Conservation (phyloP, 2,329 filamentous ascomycete genomes). For the Ambrosiella beaveri region DNA sequence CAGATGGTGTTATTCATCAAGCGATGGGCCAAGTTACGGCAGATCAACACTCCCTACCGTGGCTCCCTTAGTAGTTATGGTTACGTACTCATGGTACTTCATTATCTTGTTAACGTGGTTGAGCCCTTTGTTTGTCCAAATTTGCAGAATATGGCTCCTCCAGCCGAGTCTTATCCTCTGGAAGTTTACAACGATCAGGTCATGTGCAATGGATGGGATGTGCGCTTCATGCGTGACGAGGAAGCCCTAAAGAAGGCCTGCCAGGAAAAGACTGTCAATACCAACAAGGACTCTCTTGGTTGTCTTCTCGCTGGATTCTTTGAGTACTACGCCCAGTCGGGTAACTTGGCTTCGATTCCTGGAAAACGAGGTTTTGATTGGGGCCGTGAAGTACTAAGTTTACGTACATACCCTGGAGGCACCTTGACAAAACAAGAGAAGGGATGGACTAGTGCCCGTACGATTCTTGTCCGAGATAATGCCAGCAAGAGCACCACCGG, state of each 20-base stretch:
- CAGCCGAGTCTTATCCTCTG: slow-evolving; percentile 20
- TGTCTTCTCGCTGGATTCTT: slow-evolving; percentile 69
- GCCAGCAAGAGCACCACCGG: not conserved
- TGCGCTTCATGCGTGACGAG: slow-evolving; percentile 67
- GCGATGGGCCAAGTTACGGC: slow-evolving; percentile 71
- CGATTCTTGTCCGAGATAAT: slow-evolving; percentile 24
- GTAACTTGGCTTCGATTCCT: slow-evolving; percentile 32
- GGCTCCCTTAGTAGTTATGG: slow-evolving; percentile 81
- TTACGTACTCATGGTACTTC: slow-evolving; percentile 80
- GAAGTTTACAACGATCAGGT: slow-evolving; percentile 23
- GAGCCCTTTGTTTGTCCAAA: slow-evolving; percentile 73
- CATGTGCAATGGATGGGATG: slow-evolving; percentile 45
- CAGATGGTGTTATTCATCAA: slow-evolving; percentile 76
- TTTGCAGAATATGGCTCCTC: slow-evolving; percentile 43
- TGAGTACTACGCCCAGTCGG: slow-evolving; percentile 58
- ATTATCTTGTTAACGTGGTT: slow-evolving; percentile 72
- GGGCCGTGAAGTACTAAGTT: slow-evolving; percentile 61
- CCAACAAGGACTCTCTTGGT: slow-evolving; percentile 54
- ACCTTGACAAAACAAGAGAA: slow-evolving; percentile 59
- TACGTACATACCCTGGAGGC: slow-evolving; percentile 49
- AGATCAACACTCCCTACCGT: slow-evolving; percentile 73
- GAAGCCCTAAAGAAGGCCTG: slow-evolving; percentile 48
- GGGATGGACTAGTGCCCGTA: slow-evolving; percentile 73
- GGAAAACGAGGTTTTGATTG: slow-evolving; percentile 52
- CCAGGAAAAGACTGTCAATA: slow-evolving; percentile 38